Base-by-base conservation (phyloP, 805 yeast species). In the Nakazawaea ishiwadae region DNA sequence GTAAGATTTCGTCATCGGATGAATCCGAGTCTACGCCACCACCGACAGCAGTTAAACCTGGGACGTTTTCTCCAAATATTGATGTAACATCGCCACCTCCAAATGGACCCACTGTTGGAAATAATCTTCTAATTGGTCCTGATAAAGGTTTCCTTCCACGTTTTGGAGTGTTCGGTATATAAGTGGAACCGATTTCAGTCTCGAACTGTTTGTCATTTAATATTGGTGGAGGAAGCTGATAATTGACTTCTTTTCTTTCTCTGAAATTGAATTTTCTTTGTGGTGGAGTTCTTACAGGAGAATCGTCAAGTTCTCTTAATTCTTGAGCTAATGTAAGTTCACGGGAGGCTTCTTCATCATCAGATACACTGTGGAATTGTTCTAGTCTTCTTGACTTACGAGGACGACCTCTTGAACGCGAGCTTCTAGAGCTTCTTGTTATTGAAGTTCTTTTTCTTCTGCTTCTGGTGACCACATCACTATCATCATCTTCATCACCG, bases 41-140 rank as follows among this genome's bases (percentile, higher is more conserved):
- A 23, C 61, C 63, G n/a, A 59, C 49, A 4, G 65, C 60, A 37
- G 66, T 56, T 24, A 61, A 45, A 8, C 75, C 74, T 4, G 86
- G 79, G 18, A 71, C 67, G 44, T 78, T 77, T 35, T 75, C 73
- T 5, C 93, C 90, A 60, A 89, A 88, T 23, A 91, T 65, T 0
- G 96, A 83, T 6, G 81, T 74, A 1, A 88, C 95, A 56, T 91
- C 97, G 46, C 91, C 82, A 17, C 99, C 99, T 21, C 99, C 99
- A 68, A 91, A 91, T 1, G 99, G 99, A 0, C 99, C 99, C 12
- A 89, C 88, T 0, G 96, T 91, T 5, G 96, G 95, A 54, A 85
- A 90, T 29, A 93, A 64, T 31, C 96, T 73, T 53, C 89, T 73
- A 31, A 84, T 58, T 20, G 72, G 75, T 33, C 75, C 77, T 40